These are phyloP conservation scores for Lachnellula subtilissima DNA, from an alignment of 2,329 filamentous ascomycete species.

Conservation along the genomic window DNA sequence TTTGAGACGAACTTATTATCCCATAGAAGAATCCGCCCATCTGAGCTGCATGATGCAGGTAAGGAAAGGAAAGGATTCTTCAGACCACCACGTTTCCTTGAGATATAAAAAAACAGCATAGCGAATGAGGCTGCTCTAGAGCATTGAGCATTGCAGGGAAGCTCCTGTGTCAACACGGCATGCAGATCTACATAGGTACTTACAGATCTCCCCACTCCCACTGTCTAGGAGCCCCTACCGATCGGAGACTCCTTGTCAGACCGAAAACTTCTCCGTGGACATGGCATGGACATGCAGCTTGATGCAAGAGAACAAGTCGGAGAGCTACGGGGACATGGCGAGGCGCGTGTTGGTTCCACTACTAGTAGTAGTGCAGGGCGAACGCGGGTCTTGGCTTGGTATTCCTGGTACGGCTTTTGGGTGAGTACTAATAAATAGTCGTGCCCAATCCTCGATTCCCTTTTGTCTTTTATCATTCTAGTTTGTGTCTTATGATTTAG, in stretches of 20 bases:
- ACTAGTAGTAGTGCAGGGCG: neutral
- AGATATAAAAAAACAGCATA: neutral
- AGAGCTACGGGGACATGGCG: neutral
- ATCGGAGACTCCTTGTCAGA: neutral
- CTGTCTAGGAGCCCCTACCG: neutral
- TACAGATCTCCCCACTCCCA: slow-evolving; percentile 9
- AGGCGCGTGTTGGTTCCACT: slow-evolving; percentile 6
- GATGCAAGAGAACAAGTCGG: neutral
- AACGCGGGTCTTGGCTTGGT: neutral
- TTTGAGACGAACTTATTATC: too few relatives aligned
- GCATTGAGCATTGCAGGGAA: neutral
- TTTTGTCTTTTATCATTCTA: slow-evolving; percentile 3
- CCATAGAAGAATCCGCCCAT: slow-evolving; percentile 2
- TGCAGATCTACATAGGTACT: slow-evolving; percentile 12
- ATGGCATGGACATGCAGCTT: too few relatives aligned
- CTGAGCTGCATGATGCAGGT: neutral
- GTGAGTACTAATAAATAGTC: slow-evolving; percentile 10
- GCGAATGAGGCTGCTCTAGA: slow-evolving; percentile 3
- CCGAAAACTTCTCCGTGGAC: neutral
- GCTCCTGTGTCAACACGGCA: neutral
- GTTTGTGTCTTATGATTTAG: neutral
- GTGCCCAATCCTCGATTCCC: slow-evolving; percentile 10
- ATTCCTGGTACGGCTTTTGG: neutral
- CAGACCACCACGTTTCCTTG: neutral
- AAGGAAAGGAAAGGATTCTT: neutral